Percentiles rank a stretch among this genome's conserved stretches.
phyloP scores from a whole-genome alignment of 164 flowering plant genomes.

The Vitis vinifera region DNA sequence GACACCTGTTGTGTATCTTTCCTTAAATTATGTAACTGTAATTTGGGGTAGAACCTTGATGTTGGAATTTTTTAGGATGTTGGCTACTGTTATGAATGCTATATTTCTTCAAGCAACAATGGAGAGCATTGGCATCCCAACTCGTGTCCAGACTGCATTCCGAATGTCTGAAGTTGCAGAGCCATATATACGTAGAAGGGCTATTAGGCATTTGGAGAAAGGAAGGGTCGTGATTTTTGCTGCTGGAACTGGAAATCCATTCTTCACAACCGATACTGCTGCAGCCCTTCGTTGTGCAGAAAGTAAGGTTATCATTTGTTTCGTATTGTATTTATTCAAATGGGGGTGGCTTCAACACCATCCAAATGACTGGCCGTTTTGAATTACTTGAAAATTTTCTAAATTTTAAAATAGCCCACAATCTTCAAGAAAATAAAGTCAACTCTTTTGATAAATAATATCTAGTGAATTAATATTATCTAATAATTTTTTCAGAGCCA shows the following conservation, averaged over 20 bases:
- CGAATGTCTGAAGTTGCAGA: slow-evolving; percentile 99
- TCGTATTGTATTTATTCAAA: too few species aligned
- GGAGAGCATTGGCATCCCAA: slow-evolving; percentile 98
- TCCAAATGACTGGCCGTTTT: too few species aligned
- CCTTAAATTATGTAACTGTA: too few species aligned
- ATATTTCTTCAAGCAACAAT: slow-evolving; percentile 98
- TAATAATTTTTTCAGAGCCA: too few species aligned
- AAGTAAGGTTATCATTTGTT: slow-evolving; percentile 47
- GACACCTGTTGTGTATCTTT: not conserved
- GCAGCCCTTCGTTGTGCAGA: slow-evolving; percentile 99
- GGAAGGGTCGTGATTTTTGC: slow-evolving; percentile 98
- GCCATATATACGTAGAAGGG: slow-evolving; percentile 92
- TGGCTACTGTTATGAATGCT: slow-evolving; percentile 99
- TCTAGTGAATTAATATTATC: too few species aligned
- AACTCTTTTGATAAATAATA: too few species aligned
- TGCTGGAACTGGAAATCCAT: slow-evolving; percentile 99
- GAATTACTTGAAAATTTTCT: too few species aligned
- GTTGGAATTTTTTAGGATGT: slow-evolving; percentile 54
- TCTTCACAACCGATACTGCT: slow-evolving; percentile 98
- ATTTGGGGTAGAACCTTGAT: not conserved
- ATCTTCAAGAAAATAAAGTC: too few species aligned
- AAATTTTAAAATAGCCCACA: too few species aligned
- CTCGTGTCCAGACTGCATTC: slow-evolving; percentile 98
- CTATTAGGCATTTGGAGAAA: slow-evolving; percentile 94
- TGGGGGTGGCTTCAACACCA: too few species aligned